phyloP scores from a whole-genome alignment of 306 rosid genomes.

The Medicago arabica region DNA sequence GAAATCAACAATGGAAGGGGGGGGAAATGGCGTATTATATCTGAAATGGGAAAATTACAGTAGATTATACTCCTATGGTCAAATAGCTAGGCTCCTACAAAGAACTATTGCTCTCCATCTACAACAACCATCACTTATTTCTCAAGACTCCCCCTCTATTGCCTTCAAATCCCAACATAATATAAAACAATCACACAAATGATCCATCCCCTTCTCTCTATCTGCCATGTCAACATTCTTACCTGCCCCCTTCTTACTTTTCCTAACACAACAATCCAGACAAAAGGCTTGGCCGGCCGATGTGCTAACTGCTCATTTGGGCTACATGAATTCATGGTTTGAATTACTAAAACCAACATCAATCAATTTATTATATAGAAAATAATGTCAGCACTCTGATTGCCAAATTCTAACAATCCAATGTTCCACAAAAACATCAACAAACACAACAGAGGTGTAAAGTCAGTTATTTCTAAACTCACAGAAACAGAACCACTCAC shows the following conservation, averaged over 20 bases:
- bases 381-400: slow-evolving; percentile 3
- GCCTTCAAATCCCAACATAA: not conserved
- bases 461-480: slow-evolving; percentile 35
- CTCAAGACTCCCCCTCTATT: not conserved
- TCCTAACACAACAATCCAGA: not conserved
- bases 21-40: not conserved
- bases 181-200: not conserved
- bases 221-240: not conserved
- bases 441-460: slow-evolving; percentile 17
- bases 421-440: slow-evolving; percentile 6
- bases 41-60: not conserved
- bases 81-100: not conserved
- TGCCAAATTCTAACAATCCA: slow-evolving; percentile 18
- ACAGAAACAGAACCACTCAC: slow-evolving; percentile 59
- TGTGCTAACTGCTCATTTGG: not conserved
- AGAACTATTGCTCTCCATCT: slow-evolving; percentile 1
- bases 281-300: not conserved
- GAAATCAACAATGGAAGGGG: not conserved
- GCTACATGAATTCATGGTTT: not conserved
- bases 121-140: not conserved
- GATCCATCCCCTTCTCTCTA: not conserved
- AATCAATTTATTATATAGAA: slow-evolving; percentile 21
- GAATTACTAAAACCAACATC: slow-evolving; percentile 18
- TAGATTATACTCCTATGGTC: not conserved
- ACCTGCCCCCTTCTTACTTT: not conserved